Percentiles rank a stretch among this genome's conserved stretches.
Evolutionary conservation across 495 filamentous ascomycete species (phyloP).

Genomic region (Opeltia flavorubescens): DNA sequence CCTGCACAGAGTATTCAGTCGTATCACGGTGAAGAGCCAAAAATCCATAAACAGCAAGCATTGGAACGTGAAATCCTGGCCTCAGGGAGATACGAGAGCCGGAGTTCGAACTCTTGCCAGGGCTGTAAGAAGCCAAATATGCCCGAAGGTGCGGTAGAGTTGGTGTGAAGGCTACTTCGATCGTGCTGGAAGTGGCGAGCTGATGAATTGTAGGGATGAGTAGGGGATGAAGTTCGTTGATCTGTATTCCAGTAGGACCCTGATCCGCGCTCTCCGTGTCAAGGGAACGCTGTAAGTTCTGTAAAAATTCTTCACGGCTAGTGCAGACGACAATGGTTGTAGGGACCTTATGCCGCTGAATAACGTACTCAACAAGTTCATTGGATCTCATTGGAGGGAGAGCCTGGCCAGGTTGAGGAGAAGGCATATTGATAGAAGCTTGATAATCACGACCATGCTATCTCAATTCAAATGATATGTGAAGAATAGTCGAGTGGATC

Average conservation of each 20-base stretch:
- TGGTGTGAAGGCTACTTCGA: constrained; percentile 56
- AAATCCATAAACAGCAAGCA: constrained; percentile 52
- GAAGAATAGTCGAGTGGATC: too few species aligned
- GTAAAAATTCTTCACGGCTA: constrained; percentile 47
- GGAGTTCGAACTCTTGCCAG: constrained; percentile 14
- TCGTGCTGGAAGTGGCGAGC: constrained; percentile 49
- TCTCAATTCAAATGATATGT: too few species aligned
- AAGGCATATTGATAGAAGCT: not conserved
- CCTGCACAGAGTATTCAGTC: constrained; percentile 73
- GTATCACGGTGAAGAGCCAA: constrained; percentile 56
- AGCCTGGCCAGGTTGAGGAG: not conserved
- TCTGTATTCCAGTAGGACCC: not conserved
- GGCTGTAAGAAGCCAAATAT: constrained; percentile 45
- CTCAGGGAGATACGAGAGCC: constrained; percentile 10
- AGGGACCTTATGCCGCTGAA: constrained; percentile 37
- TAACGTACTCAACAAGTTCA: constrained; percentile 49
- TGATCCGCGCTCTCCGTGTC: not conserved
- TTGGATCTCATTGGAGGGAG: constrained; percentile 1
- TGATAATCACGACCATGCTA: too few species aligned
- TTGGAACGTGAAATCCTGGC: constrained; percentile 12
- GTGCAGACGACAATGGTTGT: constrained; percentile 60
- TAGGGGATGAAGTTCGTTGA: constrained; percentile 23
- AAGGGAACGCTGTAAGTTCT: constrained; percentile 20
- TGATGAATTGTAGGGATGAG: constrained; percentile 52
- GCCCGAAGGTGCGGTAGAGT: constrained; percentile 65